phyloP scores from a whole-genome alignment of 23 red algal species.

The Agarophyton chilense region DNA sequence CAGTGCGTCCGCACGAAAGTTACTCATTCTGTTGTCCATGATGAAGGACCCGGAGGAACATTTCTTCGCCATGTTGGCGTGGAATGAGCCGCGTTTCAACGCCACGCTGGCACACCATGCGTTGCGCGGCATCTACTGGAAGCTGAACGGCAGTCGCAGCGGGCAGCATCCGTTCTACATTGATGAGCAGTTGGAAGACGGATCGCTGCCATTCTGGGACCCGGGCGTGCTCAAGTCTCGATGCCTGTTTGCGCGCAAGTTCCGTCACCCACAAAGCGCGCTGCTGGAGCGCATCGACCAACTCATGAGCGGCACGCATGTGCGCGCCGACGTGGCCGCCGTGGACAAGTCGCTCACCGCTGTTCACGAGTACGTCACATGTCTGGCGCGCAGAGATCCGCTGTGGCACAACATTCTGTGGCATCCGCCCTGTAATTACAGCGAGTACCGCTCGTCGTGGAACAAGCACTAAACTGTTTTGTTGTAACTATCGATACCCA shows the following conservation, averaged over 20 bases:
- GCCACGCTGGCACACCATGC: constrained; percentile 36
- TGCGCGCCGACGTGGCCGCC: constrained; percentile 2
- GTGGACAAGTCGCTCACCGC: constrained; percentile 10
- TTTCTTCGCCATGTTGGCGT: constrained; percentile 66
- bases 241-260: constrained; percentile 81
- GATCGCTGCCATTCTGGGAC: constrained; percentile 57
- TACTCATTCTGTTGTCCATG: constrained; percentile 39
- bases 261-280: constrained; percentile 55
- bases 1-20: neutral
- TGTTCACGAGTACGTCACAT: constrained; percentile 7
- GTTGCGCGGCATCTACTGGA: constrained; percentile 61
- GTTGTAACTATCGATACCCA: neutral
- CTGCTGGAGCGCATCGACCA: constrained; percentile 74
- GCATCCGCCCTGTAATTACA: constrained; percentile 21
- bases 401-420: constrained; percentile 2
- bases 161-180: constrained; percentile 72
- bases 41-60: constrained; percentile 62
- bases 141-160: constrained; percentile 8
- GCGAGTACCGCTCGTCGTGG: neutral
- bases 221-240: constrained; percentile 3
- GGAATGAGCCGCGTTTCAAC: constrained; percentile 51
- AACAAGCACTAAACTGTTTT: neutral
- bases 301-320: constrained; percentile 49
- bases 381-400: constrained; percentile 15
- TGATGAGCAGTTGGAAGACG: constrained; percentile 12